Percentiles rank a stretch among this genome's conserved stretches.
Evolutionary conservation across 2,329 filamentous ascomycete genomes (phyloP).

Genomic region (Colletotrichum cereale): DNA sequence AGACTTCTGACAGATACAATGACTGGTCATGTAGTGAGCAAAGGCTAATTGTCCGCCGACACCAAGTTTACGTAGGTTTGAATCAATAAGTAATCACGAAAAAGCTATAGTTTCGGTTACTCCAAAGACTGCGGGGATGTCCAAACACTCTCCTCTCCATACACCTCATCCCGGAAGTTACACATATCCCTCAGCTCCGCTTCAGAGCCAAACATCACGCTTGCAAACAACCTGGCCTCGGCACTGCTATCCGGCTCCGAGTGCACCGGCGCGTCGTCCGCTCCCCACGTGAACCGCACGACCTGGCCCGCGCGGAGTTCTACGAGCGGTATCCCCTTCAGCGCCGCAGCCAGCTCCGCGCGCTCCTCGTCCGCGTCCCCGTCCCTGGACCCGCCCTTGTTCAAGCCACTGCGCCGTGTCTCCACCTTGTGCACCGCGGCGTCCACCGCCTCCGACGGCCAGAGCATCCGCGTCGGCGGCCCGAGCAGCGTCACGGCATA

Average conservation of each 20-base stretch:
- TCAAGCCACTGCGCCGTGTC: not conserved
- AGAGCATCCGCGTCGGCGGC: conserved; percentile 24
- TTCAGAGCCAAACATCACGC: conserved; percentile 31
- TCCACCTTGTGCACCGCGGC: not conserved
- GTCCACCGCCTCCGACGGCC: not conserved
- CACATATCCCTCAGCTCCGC: conserved; percentile 34
- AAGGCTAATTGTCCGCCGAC: too few species aligned
- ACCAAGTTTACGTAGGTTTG: too few species aligned
- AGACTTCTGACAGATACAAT: not conserved
- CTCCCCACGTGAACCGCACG: conserved; percentile 35
- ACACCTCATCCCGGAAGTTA: not conserved
- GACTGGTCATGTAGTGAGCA: too few species aligned
- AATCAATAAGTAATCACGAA: too few species aligned
- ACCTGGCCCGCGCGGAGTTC: conserved; percentile 14
- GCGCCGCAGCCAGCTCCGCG: conserved; percentile 8
- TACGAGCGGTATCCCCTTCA: not conserved
- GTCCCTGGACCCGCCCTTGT: not conserved
- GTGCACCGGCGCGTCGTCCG: conserved; percentile 29
- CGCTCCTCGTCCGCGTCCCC: not conserved
- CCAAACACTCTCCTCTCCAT: conserved; percentile 7
- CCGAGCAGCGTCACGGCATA: conserved; percentile 37
- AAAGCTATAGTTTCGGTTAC: not conserved
- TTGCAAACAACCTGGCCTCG: conserved; percentile 25
- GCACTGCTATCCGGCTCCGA: conserved; percentile 34
- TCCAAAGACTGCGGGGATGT: not conserved